These are phyloP conservation scores for Sarcomyxa edulis DNA, from an alignment of 768 basidiomycete species.

Conservation along the genomic window DNA sequence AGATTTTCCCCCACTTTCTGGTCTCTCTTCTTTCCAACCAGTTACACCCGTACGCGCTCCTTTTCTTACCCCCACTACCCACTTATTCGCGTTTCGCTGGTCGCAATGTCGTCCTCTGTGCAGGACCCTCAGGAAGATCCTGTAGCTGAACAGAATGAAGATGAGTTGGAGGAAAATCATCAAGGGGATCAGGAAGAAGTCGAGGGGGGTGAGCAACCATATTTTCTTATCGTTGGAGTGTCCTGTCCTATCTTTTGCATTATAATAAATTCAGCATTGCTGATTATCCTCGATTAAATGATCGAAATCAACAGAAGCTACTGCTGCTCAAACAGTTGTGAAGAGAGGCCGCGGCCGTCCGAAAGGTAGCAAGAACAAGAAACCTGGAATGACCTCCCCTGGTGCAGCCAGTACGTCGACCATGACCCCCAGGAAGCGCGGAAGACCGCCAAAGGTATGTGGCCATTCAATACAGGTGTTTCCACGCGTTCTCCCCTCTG, in stretches of 20 bases:
- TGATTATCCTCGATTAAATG: too few species aligned
- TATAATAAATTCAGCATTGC: too few species aligned
- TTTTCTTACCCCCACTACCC: conserved; percentile 27
- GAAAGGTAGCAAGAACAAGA: conserved; percentile 80
- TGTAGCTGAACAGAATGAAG: conserved; percentile 49
- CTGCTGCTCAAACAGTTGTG: conserved; percentile 31
- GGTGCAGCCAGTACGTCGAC: conserved; percentile 28
- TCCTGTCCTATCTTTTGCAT: too few species aligned
- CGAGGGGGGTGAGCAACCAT: conserved; percentile 33
- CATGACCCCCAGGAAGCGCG: conserved; percentile 47
- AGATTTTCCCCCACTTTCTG: conserved; percentile 57
- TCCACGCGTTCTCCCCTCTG: conserved; percentile 14
- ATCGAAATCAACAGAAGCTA: conserved; percentile 33
- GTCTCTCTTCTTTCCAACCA: conserved; percentile 10
- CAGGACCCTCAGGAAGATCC: conserved; percentile 44
- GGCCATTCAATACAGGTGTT: conserved; percentile 13
- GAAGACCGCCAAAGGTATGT: conserved; percentile 62
- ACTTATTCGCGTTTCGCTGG: conserved; percentile 29
- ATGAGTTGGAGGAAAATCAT: conserved; percentile 36
- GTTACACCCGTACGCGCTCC: conserved; percentile 38
- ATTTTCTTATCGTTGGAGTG: too few species aligned
- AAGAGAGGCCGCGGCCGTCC: conserved; percentile 89
- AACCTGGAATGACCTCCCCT: conserved; percentile 21
- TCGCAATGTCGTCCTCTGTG: conserved; percentile 59
- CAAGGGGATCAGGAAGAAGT: conserved; percentile 23